A percentile compares a stretch with the other conserved stretches of the same genome.
These are phyloP conservation scores for Podospora anserina DNA, from an alignment of 495 filamentous ascomycete species.

Conservation along the genomic window DNA sequence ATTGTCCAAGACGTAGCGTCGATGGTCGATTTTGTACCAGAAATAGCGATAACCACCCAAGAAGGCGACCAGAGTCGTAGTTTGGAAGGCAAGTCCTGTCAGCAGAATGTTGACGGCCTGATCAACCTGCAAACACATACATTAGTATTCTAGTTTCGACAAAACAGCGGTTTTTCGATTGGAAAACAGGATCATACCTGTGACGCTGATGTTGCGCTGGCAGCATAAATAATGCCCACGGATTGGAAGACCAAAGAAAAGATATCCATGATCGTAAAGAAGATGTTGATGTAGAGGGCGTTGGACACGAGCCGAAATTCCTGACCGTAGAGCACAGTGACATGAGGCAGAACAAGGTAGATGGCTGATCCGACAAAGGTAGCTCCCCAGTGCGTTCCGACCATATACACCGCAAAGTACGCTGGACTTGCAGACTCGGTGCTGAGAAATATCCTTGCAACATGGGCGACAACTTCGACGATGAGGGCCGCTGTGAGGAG, in stretches of 20 bases:
- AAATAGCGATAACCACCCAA: slow-evolving; percentile 34
- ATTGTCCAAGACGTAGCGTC: slow-evolving; percentile 33
- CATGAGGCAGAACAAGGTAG: slow-evolving; percentile 37
- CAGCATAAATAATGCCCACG: slow-evolving; percentile 32
- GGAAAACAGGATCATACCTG: slow-evolving; percentile 21
- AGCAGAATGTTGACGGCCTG: slow-evolving; percentile 35
- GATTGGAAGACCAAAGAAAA: slow-evolving; percentile 38
- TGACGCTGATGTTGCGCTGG: slow-evolving; percentile 5
- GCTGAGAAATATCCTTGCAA: slow-evolving; percentile 38
- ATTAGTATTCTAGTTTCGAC: slow-evolving; percentile 16
- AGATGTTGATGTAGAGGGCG: slow-evolving; percentile 31
- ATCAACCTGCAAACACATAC: slow-evolving; percentile 24
- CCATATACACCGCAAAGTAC: slow-evolving; percentile 36
- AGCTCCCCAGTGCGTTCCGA: slow-evolving; percentile 41
- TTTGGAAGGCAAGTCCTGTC: slow-evolving; percentile 39
- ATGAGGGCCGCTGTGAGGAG: slow-evolving; percentile 34
- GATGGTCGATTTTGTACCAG: slow-evolving; percentile 28
- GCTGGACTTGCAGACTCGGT: slow-evolving; percentile 25
- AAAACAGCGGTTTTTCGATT: neutral
- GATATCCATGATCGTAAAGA: slow-evolving; percentile 33
- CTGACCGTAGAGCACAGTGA: slow-evolving; percentile 41
- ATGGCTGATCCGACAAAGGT: slow-evolving; percentile 38
- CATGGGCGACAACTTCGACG: slow-evolving; percentile 41
- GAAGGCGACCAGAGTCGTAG: slow-evolving; percentile 34
- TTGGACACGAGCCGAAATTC: slow-evolving; percentile 30